These are phyloP conservation scores for Azolla pinnata DNA, from an alignment of 75 land plant species.

Conservation along the genomic window DNA sequence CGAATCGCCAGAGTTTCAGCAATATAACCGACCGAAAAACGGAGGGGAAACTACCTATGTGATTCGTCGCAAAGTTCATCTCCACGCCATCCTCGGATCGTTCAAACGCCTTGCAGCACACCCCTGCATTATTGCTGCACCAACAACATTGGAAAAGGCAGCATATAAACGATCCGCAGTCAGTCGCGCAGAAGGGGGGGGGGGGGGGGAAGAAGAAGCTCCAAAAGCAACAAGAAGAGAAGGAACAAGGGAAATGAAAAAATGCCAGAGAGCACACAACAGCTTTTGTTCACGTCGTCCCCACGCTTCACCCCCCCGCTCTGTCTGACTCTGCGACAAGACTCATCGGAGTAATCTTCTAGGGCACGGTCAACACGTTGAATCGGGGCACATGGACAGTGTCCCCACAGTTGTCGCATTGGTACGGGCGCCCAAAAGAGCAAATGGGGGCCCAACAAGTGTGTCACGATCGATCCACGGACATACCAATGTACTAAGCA, in stretches of 20 bases:
- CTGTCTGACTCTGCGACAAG: not conserved
- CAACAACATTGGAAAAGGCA: not conserved
- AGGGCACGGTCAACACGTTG: not conserved
- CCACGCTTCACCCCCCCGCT: not conserved
- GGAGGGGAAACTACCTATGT: no score
- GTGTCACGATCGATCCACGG: not conserved
- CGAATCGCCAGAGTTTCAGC: no score
- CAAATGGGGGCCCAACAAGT: not conserved
- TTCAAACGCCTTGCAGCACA: slow-evolving; percentile 31
- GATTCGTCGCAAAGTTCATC: slow-evolving; percentile 75
- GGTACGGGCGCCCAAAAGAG: not conserved
- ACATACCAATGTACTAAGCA: not conserved
- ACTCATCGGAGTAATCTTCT: not conserved
- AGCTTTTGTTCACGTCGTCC: not conserved
- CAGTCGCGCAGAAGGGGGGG: not conserved
- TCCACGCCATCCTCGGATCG: slow-evolving; percentile 65
- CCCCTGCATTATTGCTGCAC: slow-evolving; percentile 75
- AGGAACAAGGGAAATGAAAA: no score
- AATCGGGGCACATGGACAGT: not conserved
- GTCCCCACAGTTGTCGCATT: no score
- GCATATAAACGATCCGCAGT: not conserved
- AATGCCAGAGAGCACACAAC: no score
- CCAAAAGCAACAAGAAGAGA: no score
- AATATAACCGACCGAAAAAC: no score
- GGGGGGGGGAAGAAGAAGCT: not conserved